Evolutionary conservation across 2,329 filamentous ascomycete species (phyloP), one percentile per base, ranked within the genome.

Genomic region (Onygenales sp.): DNA sequence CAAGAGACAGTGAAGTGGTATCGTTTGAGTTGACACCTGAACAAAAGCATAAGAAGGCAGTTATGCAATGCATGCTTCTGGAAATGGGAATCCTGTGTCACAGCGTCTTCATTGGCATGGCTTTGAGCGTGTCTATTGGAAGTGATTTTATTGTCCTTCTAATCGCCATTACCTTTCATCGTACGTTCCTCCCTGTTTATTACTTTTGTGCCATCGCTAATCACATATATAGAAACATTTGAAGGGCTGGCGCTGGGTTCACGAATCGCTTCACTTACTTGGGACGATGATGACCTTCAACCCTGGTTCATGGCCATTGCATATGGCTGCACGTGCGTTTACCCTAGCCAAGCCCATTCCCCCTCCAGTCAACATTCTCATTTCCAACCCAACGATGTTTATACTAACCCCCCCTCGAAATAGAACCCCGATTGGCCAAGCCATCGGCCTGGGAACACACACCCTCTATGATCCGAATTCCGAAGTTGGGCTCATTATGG

Each of bases 71-170:
- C 59, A 79, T 86, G 4, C 77, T 90, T 2, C 77, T 90, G 4
- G 86, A 90, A 67, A 84, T 86, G 53, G 86, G 86, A 56, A 90
- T 90, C 58, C 74, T 90, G 9, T 90, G 90, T 65, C 86, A 90
- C 70, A 87, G 83, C 56, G 79, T 90, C 55, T 68, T 69, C 45
- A 69, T 69, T 34, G 66, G 66, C 53, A 67, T 69, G 66, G 67
- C 66, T 7, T 58, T 69, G 31, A 67, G 66, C 45, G 66, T 69
- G 0, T 67, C 66, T 2, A 58, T 64, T 14, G 66, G 66, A 3
- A 67, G 57, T 48, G 62, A 65, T 27, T 69, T 69, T 55, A 61
- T 68, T 4, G 59, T 68, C 49, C 57, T 69, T 3, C 52, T 68
- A 34, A 63, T 68, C 56, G 67, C 66, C 11, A 68, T 69, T 53